These are phyloP conservation scores for Diaporthe citrichinensis DNA, from an alignment of 2,329 filamentous ascomycete genomes.

Conservation along the genomic window DNA sequence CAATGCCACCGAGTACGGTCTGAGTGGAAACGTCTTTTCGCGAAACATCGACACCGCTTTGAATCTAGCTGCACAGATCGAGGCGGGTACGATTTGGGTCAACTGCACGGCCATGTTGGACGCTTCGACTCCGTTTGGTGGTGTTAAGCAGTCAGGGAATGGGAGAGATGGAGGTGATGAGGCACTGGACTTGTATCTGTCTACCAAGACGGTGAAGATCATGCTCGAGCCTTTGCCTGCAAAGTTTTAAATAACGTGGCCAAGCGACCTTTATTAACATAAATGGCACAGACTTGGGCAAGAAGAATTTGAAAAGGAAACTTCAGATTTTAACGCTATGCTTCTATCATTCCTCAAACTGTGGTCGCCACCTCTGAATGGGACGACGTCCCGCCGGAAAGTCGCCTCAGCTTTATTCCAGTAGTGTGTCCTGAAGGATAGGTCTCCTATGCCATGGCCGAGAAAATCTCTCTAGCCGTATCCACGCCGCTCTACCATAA, in stretches of 20 bases:
- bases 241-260: not conserved
- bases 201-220: not conserved
- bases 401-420: no score
- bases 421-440: no score
- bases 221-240: not conserved
- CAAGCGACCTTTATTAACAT: not conserved
- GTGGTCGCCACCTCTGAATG: no score
- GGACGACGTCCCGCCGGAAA: no score
- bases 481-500: no score
- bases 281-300: not conserved
- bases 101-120: not conserved
- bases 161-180: constrained; percentile 9
- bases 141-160: constrained; percentile 6
- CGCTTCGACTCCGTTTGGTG: not conserved
- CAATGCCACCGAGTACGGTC: not conserved
- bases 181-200: constrained; percentile 2
- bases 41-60: not conserved
- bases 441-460: no score
- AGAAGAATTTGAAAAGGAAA: no score
- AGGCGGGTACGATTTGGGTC: not conserved
- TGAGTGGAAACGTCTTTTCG: not conserved
- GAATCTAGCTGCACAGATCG: not conserved
- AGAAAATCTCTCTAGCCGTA: no score
- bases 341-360: no score
- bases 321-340: no score